These are phyloP conservation scores for Geoglossum cookeanum DNA, from an alignment of 2,329 filamentous ascomycete species.

Conservation along the genomic window DNA sequence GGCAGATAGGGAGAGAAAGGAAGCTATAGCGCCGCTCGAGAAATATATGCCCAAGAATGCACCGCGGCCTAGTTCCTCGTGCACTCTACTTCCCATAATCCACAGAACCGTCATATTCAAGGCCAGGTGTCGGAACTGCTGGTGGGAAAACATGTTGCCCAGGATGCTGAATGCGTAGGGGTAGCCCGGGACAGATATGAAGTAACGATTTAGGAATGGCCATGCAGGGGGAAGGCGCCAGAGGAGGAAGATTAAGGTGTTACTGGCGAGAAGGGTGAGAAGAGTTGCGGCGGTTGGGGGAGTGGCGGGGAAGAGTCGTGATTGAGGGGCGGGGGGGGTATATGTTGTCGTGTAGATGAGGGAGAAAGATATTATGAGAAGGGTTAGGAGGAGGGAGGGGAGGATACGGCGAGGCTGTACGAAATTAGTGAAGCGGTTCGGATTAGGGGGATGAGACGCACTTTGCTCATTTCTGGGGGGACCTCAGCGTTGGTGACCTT, in stretches of 20 bases:
- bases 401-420: constrained; percentile 25
- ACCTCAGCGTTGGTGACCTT: constrained; percentile 7
- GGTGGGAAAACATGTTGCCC: constrained; percentile 51
- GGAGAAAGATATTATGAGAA: constrained; percentile 21
- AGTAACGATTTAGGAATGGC: constrained; percentile 47
- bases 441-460: background rate
- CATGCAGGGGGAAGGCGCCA: constrained; percentile 50
- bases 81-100: constrained; percentile 44
- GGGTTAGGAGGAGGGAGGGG: constrained; percentile 23
- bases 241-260: constrained; percentile 33
- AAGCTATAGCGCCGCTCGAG: constrained; percentile 36
- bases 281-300: constrained; percentile 46
- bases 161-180: constrained; percentile 43
- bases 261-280: constrained; percentile 38
- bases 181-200: constrained; percentile 43
- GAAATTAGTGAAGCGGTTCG: constrained; percentile 4
- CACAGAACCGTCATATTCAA: constrained; percentile 47
- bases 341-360: constrained; percentile 28
- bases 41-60: constrained; percentile 51
- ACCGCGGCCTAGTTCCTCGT: constrained; percentile 51
- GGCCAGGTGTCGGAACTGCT: constrained; percentile 37
- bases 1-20: constrained; percentile 34
- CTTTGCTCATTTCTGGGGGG: constrained; percentile 8
- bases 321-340: constrained; percentile 27
- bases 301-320: constrained; percentile 39